Base-by-base conservation (phyloP, 2,329 filamentous ascomycete species). In the Diaporthe citri region DNA sequence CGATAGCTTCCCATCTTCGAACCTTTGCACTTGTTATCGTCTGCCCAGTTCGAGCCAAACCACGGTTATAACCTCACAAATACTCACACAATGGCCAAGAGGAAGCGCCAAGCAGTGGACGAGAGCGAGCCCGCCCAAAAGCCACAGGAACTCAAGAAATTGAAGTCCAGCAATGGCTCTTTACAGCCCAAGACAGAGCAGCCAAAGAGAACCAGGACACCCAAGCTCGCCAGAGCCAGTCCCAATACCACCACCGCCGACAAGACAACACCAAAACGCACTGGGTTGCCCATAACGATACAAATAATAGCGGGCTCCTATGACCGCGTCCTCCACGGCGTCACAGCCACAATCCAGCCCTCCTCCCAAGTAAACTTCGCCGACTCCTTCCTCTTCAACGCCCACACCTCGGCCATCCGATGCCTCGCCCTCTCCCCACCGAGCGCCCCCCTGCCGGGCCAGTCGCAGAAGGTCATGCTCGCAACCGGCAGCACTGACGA, bases 311-410 rank as follows among this genome's bases (percentile, higher is more conserved):
- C 95, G 9, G 97, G 97, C 64, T 98, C 96, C 71, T 99, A 99
- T 85, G 97, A 99, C 82, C 91, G 95, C 77, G 92, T 97, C 67
- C 90, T 99, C 28, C 97, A 99, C 83, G 97, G 97, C 76, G 89
- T 98, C 80, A 95, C 94, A 10, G 95, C 94, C n/a, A 91, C 91
- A 2, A 87, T 97, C 71, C 87, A 89, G 34, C 82, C 80, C 78
- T 81, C 77, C 41, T 28, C 70, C n/a, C 81, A 87, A 22, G 87
- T 92, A 72, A 88, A 92, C 70, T 98, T 98, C 82, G 91, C 94
- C 78, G 96, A 98, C 84, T 96, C 94, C 0, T 99, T 99, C 84
- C 90, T 99, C 74, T 98, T 99, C 90, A 95, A 96, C 81, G 96
- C 97, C 20, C 97, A 99, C 85, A 90, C 92, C 74, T 97, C 96